Evolutionary conservation across 768 basidiomycete genomes (phyloP).

Genomic region (Pleurotus tuoliensis): DNA sequence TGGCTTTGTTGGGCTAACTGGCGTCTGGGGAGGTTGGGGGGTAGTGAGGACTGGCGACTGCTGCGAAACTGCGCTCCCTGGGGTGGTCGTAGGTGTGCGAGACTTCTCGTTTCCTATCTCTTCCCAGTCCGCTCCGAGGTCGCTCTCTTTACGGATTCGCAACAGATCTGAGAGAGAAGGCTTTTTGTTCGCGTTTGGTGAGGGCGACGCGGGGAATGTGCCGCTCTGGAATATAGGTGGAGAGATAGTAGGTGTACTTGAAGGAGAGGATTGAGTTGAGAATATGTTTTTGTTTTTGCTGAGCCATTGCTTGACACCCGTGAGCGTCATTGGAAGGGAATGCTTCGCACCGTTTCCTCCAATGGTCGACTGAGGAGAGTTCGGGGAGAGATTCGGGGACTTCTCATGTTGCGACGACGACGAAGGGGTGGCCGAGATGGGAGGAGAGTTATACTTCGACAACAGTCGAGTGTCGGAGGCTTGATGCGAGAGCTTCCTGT

Average conservation of each 20-base stretch:
- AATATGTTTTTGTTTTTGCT: slow-evolving; percentile 58
- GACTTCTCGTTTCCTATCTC: slow-evolving; percentile 37
- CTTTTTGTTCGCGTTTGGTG: slow-evolving; percentile 47
- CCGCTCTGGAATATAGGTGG: slow-evolving; percentile 19
- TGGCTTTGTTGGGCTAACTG: slow-evolving; percentile 1
- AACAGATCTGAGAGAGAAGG: slow-evolving; percentile 67
- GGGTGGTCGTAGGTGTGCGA: slow-evolving; percentile 38
- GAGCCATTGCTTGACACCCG: slow-evolving; percentile 80
- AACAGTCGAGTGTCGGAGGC: slow-evolving; percentile 65
- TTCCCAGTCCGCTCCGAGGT: slow-evolving; percentile 57
- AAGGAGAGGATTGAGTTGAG: slow-evolving; percentile 37
- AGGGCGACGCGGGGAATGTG: slow-evolving; percentile 12
- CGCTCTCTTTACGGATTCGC: slow-evolving; percentile 50
- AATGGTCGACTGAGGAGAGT: slow-evolving; percentile 33
- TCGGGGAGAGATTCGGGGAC: slow-evolving; percentile 31
- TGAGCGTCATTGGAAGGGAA: slow-evolving; percentile 63
- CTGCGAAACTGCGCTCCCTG: slow-evolving; percentile 25
- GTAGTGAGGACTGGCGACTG: no score
- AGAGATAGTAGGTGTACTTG: slow-evolving; percentile 30
- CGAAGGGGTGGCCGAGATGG: slow-evolving; percentile 38
- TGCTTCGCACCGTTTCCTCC: slow-evolving; percentile 34
- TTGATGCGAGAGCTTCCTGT: slow-evolving; percentile 64
- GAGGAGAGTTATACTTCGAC: slow-evolving; percentile 45
- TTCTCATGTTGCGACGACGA: slow-evolving; percentile 50
- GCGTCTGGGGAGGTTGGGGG: slow-evolving; percentile 6